Conservation (phyloP, 2,329 filamentous ascomycete genomes). For the Cladobotryum mycophilum region DNA sequence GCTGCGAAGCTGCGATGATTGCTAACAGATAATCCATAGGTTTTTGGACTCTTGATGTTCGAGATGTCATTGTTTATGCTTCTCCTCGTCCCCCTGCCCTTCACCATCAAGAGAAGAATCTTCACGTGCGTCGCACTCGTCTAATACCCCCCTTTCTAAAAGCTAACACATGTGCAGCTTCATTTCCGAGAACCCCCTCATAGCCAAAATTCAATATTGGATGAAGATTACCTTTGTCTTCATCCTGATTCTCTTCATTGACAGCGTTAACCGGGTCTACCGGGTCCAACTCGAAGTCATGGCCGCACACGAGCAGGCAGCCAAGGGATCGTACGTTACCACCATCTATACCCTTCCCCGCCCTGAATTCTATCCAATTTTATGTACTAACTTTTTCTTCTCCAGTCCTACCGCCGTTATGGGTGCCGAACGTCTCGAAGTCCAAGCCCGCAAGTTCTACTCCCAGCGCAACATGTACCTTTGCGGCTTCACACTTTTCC, state of each 20-base stretch:
- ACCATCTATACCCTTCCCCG: no score
- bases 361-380: not conserved
- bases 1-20: not conserved
- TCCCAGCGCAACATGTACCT: constrained; percentile 99
- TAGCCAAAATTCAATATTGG: constrained; percentile 94
- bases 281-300: constrained; percentile 87
- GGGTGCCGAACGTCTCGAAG: constrained; percentile 92
- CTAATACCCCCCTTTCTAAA: constrained; percentile 3
- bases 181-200: constrained; percentile 77
- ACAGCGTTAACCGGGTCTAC: constrained; percentile 93
- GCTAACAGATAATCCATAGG: constrained; percentile 42
- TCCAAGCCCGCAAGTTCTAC: constrained; percentile 99
- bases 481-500: constrained; percentile 97
- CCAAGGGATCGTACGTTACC: constrained; percentile 40
- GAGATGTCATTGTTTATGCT: constrained; percentile 80
- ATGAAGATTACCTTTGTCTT: constrained; percentile 99
- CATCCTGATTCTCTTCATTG: constrained; percentile 95
- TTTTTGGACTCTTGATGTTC: constrained; percentile 74
- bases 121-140: constrained; percentile 56
- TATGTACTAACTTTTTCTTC: constrained; percentile 15
- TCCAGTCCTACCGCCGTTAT: constrained; percentile 57
- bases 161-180: constrained; percentile 62
- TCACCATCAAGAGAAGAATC: constrained; percentile 75
- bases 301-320: constrained; percentile 55
- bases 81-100: constrained; percentile 81